A percentile compares a stretch with the other conserved stretches of the same genome.
Conservation (phyloP, 352 stramenopile species). For the Phytophthora multivora region DNA sequence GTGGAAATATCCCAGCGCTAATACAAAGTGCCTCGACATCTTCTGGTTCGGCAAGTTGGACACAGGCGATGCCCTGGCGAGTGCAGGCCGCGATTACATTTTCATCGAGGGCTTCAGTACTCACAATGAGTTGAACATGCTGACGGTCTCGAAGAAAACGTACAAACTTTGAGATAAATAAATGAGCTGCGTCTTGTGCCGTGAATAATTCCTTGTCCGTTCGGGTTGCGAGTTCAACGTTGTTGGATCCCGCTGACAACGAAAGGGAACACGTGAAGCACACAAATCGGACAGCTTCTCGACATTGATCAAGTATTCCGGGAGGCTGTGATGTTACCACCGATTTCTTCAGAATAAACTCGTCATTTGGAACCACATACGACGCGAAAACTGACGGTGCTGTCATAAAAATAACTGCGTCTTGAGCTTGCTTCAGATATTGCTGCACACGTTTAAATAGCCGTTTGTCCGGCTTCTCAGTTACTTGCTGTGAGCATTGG, state of each 20-base stretch:
- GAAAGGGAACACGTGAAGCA: constrained; percentile 50
- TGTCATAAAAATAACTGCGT: constrained; percentile 46
- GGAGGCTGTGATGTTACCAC: constrained; percentile 51
- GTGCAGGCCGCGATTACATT: constrained; percentile 50
- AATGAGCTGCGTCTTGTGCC: constrained; percentile 18
- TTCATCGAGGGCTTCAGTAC: constrained; percentile 48
- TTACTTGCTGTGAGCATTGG: neutral
- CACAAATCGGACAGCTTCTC: constrained; percentile 35
- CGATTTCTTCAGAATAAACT: constrained; percentile 67
- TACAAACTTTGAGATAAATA: constrained; percentile 42
- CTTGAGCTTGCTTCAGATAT: constrained; percentile 39
- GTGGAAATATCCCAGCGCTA: constrained; percentile 36
- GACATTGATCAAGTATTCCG: constrained; percentile 16
- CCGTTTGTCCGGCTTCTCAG: neutral
- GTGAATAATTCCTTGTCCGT: constrained; percentile 35
- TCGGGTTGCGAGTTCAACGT: constrained; percentile 32
- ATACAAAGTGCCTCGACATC: constrained; percentile 55
- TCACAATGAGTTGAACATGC: constrained; percentile 51
- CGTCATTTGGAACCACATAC: constrained; percentile 36
- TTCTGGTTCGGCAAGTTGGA: constrained; percentile 59
- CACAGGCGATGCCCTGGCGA: constrained; percentile 53
- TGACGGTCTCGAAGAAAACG: constrained; percentile 19
- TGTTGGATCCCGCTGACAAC: constrained; percentile 40
- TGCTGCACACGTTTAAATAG: constrained; percentile 37
- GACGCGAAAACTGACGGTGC: constrained; percentile 38